These are phyloP conservation scores for Thelonectria olida DNA, from an alignment of 2,329 filamentous ascomycete species.

Conservation along the genomic window DNA sequence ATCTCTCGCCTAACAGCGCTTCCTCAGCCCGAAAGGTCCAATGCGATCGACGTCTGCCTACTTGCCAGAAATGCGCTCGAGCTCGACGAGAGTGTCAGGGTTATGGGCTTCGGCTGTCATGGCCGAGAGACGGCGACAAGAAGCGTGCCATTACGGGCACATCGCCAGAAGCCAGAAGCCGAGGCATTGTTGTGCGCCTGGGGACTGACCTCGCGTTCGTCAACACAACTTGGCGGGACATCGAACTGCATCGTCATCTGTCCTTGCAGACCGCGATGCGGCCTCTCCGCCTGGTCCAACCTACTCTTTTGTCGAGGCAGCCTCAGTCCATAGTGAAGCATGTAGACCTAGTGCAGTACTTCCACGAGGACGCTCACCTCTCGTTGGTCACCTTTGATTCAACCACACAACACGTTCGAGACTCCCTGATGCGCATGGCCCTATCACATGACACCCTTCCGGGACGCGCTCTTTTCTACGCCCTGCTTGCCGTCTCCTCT, in stretches of 20 bases:
- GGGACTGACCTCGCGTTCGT: constrained; percentile 11
- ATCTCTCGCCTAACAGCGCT: not conserved
- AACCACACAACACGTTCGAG: constrained; percentile 12
- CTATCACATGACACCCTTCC: not conserved
- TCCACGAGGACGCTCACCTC: constrained; percentile 16
- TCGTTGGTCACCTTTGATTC: constrained; percentile 23
- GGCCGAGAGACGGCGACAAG: constrained; percentile 22
- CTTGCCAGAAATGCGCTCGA: constrained; percentile 21
- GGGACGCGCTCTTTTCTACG: constrained; percentile 22
- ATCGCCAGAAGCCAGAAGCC: not conserved
- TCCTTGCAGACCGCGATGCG: not conserved
- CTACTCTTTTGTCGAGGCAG: not conserved
- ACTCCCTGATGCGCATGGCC: constrained; percentile 21
- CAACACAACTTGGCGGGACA: constrained; percentile 25
- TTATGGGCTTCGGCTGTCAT: constrained; percentile 28
- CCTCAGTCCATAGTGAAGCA: constrained; percentile 2
- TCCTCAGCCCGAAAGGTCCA: constrained; percentile 26
- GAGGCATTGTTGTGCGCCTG: not conserved
- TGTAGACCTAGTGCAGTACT: constrained; percentile 22
- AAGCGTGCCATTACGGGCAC: constrained; percentile 18
- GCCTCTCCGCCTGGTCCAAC: rapidly evolving
- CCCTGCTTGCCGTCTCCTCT: constrained; percentile 29
- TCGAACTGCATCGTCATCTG: constrained; percentile 4
- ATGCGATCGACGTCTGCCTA: constrained; percentile 27
- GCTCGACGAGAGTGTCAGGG: constrained; percentile 17